phyloP scores from a whole-genome alignment of 768 basidiomycete genomes.

The Trametes sanguinea region DNA sequence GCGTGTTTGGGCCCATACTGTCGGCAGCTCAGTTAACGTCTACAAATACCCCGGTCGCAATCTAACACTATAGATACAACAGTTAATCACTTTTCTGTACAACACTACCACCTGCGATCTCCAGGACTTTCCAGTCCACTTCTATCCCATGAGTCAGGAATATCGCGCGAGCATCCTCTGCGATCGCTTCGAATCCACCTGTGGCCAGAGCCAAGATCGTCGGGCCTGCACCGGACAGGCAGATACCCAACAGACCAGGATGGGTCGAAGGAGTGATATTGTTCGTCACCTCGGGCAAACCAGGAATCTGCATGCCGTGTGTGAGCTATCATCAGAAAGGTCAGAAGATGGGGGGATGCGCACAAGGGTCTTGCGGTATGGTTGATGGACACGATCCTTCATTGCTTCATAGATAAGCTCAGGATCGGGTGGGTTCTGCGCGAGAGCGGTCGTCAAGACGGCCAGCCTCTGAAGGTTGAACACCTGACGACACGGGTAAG shows the following conservation, averaged over 20 bases:
- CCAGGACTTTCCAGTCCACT: slow-evolving; percentile 89
- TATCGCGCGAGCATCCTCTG: slow-evolving; percentile 73
- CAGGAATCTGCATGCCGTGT: slow-evolving; percentile 72
- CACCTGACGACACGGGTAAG: slow-evolving; percentile 53
- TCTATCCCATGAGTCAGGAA: slow-evolving; percentile 73
- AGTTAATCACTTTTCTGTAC: slow-evolving; percentile 23
- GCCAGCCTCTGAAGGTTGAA: slow-evolving; percentile 97
- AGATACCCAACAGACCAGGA: slow-evolving; percentile 95
- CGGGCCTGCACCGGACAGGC: slow-evolving; percentile 96
- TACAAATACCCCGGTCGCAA: too few species aligned
- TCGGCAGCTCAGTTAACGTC: too few species aligned
- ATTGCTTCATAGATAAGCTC: slow-evolving; percentile 99
- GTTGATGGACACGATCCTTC: slow-evolving; percentile 98
- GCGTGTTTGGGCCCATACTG: too few species aligned
- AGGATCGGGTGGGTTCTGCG: slow-evolving; percentile 87
- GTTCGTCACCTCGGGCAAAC: slow-evolving; percentile 89
- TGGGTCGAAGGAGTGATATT: slow-evolving; percentile 85
- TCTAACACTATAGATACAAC: background rate
- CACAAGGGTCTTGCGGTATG: slow-evolving; percentile 87
- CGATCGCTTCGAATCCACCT: slow-evolving; percentile 79
- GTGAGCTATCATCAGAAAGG: background rate
- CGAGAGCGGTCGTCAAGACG: slow-evolving; percentile 92
- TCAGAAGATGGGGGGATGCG: slow-evolving; percentile 25
- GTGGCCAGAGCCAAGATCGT: slow-evolving; percentile 96
- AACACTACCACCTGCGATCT: slow-evolving; percentile 54